Evolutionary conservation across 352 stramenopile genomes (phyloP).

Genomic region (Aphanomyces stellatus): DNA sequence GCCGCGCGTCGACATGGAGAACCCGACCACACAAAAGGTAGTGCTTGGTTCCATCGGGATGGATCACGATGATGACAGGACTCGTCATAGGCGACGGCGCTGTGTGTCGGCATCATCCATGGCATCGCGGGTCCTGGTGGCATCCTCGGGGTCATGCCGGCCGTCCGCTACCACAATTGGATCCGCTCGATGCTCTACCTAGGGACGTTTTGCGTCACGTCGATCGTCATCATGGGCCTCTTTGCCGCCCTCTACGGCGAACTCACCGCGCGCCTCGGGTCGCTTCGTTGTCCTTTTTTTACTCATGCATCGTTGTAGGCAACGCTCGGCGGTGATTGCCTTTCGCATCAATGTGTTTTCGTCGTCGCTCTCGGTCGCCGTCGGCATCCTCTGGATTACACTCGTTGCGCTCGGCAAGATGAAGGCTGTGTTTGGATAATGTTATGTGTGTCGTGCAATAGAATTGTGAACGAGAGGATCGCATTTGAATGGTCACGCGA

Average conservation of each 20-base stretch:
- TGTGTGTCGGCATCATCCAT: slow-evolving; percentile 85
- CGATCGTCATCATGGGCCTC: slow-evolving; percentile 84
- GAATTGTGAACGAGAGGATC: too few species aligned
- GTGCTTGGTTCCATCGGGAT: background rate
- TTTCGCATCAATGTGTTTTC: slow-evolving; percentile 78
- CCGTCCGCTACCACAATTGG: slow-evolving; percentile 78
- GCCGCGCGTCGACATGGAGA: slow-evolving; percentile 52
- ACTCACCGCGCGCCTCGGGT: slow-evolving; percentile 46
- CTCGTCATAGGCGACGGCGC: slow-evolving; percentile 46
- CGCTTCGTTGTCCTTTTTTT: background rate
- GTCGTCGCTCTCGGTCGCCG: slow-evolving; percentile 73
- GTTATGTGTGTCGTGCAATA: background rate
- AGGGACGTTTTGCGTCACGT: slow-evolving; percentile 82
- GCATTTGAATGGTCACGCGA: too few species aligned
- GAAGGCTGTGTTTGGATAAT: slow-evolving; percentile 62
- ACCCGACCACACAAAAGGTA: slow-evolving; percentile 70
- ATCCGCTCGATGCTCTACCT: slow-evolving; percentile 81
- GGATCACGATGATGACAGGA: slow-evolving; percentile 12
- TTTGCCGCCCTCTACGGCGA: slow-evolving; percentile 84
- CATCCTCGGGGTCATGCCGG: slow-evolving; percentile 84
- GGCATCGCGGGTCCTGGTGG: slow-evolving; percentile 74
- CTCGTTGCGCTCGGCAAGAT: slow-evolving; percentile 65
- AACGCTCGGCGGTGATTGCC: slow-evolving; percentile 62
- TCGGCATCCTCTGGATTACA: slow-evolving; percentile 76
- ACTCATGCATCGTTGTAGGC: background rate